Evolutionary conservation across 116 monocot genomes (phyloP).

Genomic region (Dioscorea cayenensis): DNA sequence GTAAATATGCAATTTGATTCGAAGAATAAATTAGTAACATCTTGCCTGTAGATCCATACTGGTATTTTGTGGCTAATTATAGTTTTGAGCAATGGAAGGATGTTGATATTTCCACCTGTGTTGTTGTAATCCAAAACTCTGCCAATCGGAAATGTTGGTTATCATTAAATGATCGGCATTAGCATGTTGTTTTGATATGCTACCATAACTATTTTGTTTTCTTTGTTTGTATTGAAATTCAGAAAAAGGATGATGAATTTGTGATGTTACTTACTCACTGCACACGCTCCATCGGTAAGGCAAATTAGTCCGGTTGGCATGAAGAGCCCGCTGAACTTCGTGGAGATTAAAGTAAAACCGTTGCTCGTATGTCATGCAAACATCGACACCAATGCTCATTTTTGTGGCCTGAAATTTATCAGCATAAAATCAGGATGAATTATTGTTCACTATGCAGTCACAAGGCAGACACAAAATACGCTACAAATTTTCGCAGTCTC

Average conservation of each 20-base stretch:
- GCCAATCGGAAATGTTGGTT: neutral
- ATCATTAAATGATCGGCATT: no score
- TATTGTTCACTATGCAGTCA: neutral
- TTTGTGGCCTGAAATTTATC: conserved; percentile 53
- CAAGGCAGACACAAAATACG: neutral
- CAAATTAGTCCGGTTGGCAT: conserved; percentile 85
- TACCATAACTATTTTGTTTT: no score
- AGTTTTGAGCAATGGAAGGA: conserved; percentile 51
- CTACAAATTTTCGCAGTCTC: conserved; percentile 75
- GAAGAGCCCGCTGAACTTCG: conserved; percentile 81
- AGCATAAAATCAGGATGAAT: neutral
- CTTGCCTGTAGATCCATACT: conserved; percentile 67
- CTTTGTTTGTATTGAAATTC: no score
- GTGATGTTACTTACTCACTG: conserved; percentile 53
- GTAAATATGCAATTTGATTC: no score
- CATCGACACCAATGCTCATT: conserved; percentile 81
- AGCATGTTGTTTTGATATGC: no score
- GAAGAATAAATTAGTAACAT: neutral
- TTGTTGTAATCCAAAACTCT: conserved; percentile 52
- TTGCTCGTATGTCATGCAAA: conserved; percentile 86
- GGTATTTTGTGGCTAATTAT: conserved; percentile 44
- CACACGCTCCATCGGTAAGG: conserved; percentile 64
- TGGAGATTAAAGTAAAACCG: conserved; percentile 86
- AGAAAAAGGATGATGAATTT: neutral
- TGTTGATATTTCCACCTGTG: conserved; percentile 47